Evolutionary conservation across 495 filamentous ascomycete species (phyloP), one percentile per base, ranked within the genome.

Genomic region (Thozetella sp.): DNA sequence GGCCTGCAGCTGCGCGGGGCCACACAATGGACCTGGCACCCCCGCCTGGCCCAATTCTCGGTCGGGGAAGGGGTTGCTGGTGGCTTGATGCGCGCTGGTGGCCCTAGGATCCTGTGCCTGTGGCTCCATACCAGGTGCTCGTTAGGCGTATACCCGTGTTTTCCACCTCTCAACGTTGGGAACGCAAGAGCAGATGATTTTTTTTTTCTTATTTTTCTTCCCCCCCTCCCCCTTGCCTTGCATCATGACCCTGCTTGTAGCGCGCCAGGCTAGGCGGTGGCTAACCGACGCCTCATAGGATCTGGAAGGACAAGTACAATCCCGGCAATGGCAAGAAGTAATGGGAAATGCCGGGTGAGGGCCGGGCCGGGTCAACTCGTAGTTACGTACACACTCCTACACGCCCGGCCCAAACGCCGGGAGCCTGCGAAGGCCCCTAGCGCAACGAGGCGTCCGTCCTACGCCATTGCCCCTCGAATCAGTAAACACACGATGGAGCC

Each of bases 281-380:
- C 43, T 48, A n/a, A 48, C 43, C 12, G 10, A 10, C 43, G 9
- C 53, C 51, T 17, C 20, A 22, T 68, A 97, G 93, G 93, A 96
- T 97, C 62, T 96, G 93, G 93, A 97, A 97, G 71, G 91, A 94
- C 51, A 97, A 97, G 74, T 97, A 97, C 75, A 85, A 91, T 69
- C 91, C 61, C 79, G 88, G 70, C 73, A 75, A 81, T 64, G 67
- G 69, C 67, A 77, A 77, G 63, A 77, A 75, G 61, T 74, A 73
- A 61, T 53, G 53, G 48, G 43, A 3, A 24, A 11, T 50, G 55
- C 30, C 30, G 27, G 37, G 23, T 46, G n/a, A n/a, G n/a, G n/a
- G n/a, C n/a, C n/a, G n/a, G n/a, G n/a, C n/a, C n/a, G n/a, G n/a
- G n/a, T n/a, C n/a, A n/a, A n/a, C n/a, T n/a, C n/a, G n/a, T n/a